Conservation (phyloP, 164 flowering plant species). For the Nelumbo lutea region DNA sequence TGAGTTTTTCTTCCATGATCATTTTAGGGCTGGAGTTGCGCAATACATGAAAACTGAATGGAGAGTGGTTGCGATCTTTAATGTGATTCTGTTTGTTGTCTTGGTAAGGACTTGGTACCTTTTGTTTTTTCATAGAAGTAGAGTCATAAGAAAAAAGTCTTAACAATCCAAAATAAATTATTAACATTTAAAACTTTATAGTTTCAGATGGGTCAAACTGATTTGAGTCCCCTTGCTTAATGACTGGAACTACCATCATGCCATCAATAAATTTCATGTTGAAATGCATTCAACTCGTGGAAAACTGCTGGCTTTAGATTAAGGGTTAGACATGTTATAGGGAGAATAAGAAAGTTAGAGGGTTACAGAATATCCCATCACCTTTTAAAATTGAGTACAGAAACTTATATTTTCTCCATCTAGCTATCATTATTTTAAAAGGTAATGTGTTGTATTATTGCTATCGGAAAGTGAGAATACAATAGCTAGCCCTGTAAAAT, state of each 20-base stretch:
- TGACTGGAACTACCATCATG: neutral
- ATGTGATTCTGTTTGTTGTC: slow-evolving; percentile 64
- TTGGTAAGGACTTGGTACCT: slow-evolving; percentile 45
- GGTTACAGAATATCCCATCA: neutral
- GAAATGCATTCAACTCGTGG: neutral
- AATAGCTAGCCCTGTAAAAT: too few species aligned
- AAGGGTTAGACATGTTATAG: too few species aligned
- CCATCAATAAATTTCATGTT: neutral
- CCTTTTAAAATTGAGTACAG: neutral
- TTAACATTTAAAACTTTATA: neutral
- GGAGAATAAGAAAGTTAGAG: too few species aligned
- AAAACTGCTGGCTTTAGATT: too few species aligned
- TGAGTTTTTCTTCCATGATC: neutral
- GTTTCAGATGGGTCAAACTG: neutral
- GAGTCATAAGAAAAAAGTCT: neutral
- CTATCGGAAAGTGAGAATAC: too few species aligned
- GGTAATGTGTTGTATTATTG: too few species aligned
- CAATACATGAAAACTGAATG: slow-evolving; percentile 95
- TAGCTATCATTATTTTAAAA: too few species aligned
- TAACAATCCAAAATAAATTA: neutral
- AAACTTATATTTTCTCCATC: too few species aligned
- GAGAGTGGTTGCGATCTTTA: slow-evolving; percentile 88
- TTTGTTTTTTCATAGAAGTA: neutral
- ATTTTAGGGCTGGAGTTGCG: slow-evolving; percentile 91
- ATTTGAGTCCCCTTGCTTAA: neutral